Conservation (phyloP, 1,284 basidiomycete genomes). For the Pascua sp. region DNA sequence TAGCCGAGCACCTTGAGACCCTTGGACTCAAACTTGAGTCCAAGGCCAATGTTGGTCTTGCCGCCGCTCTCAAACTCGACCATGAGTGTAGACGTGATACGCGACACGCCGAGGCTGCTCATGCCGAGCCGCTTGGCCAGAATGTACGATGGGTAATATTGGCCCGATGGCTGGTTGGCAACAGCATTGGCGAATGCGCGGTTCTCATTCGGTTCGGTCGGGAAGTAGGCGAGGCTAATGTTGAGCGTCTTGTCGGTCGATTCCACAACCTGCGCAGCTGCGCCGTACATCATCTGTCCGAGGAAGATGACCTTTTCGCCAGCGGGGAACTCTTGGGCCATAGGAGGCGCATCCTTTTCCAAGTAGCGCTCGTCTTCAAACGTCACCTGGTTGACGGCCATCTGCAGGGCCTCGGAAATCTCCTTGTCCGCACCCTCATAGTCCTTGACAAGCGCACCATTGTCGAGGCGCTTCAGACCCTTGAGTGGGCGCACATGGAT, state of each 20-base stretch:
- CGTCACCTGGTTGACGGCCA: conserved; percentile 69
- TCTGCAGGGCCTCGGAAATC: conserved; percentile 78
- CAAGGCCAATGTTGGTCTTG: conserved; percentile 87
- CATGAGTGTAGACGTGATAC: conserved; percentile 90
- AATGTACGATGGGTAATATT: conserved; percentile 73
- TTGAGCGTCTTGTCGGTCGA: conserved; percentile 67
- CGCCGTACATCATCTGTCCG: conserved; percentile 88
- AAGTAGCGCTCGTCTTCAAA: conserved; percentile 85
- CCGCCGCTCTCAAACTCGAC: conserved; percentile 68
- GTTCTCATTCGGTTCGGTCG: conserved; percentile 71
- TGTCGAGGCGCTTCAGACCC: conserved; percentile 82
- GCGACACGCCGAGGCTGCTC: conserved; percentile 71
- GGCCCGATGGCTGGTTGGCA: conserved; percentile 55
- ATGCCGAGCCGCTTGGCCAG: conserved; percentile 68
- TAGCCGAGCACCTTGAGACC: conserved; percentile 94
- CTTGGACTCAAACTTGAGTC: conserved; percentile 95
- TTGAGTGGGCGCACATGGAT: conserved; percentile 82
- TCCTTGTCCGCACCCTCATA: conserved; percentile 81
- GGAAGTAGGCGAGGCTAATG: conserved; percentile 81
- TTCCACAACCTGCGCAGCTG: conserved; percentile 78
- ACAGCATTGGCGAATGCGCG: conserved; percentile 71
- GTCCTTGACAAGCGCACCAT: conserved; percentile 89
- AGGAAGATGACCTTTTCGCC: conserved; percentile 93
- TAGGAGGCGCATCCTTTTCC: conserved; percentile 71
- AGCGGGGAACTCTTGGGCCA: conserved; percentile 84